Evolutionary conservation across 352 stramenopile species (phyloP), one percentile per base, ranked within the genome.

Genomic region (Phytophthora cactorum): DNA sequence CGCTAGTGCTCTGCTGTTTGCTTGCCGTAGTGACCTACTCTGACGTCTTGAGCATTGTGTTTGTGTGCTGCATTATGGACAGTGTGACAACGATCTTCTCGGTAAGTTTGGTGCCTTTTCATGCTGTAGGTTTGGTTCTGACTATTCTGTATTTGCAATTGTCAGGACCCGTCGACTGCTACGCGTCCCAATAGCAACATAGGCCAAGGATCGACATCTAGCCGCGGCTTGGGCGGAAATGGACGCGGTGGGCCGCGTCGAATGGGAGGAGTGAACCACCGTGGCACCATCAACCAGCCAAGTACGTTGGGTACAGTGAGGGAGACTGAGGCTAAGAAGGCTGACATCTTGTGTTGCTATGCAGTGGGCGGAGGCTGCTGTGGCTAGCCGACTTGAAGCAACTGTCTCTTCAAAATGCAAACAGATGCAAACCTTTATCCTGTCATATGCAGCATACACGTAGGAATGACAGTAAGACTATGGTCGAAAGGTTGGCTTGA

Each of bases 31-130:
- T 53, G 25, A 53, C 14, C 9, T 64, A 17, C 27, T 43, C 43
- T 61, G 28, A 61, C 41, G 3, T 15, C 22, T 44, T 46, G 46
- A 22, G 22, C 22, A 22, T 22, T 22, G 22, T 22, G 22, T 22
- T 22, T 67, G 29, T 55, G 31, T 60, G 34, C 47, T 49, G 17
- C 49, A 1, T 64, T 29, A 29, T 59, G 17, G 22, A 51, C 54
- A 85, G 70, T 41, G 64, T 70, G 7, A 86, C 80, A 12, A 84
- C 85, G 12, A 62, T 93, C 11, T 91, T 93, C 61, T 80, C 82
- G 45, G 85, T 91, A 54, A 25, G 73, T 56, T 32, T 6, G 6
- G 34, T 31, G 15, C 10, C 9, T 53, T 9, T 10, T 45, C 2
- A 12, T 46, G 15, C 22, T 59, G 52, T 3, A 50, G 25, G 1